These are phyloP conservation scores for Symbiodinium pilosum DNA, from an alignment of 73 alveolate genomes.

Conservation along the genomic window DNA sequence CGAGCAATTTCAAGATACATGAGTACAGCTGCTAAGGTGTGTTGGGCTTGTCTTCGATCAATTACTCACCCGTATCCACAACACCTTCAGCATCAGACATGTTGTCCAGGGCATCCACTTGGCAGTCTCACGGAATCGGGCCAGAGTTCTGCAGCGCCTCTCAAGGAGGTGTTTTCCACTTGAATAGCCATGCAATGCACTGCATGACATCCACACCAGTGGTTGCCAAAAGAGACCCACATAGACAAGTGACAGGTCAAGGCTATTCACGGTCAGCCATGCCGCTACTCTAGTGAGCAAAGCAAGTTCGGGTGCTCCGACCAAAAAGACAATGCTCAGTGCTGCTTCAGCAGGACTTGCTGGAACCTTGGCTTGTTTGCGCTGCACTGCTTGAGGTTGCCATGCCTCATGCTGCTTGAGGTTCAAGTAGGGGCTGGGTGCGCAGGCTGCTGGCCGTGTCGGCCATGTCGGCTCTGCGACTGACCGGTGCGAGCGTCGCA, in stretches of 20 bases:
- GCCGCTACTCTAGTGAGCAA: not conserved
- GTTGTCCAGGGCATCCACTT: not conserved
- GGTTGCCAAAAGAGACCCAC: too few species aligned
- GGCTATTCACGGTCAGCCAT: not conserved
- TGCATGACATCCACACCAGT: too few species aligned
- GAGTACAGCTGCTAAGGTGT: too few species aligned
- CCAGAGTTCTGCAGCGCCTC: not conserved
- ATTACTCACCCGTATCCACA: too few species aligned
- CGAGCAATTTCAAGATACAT: too few species aligned
- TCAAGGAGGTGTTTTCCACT: not conserved
- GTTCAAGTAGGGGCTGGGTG: too few species aligned
- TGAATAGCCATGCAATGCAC: not conserved
- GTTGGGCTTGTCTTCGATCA: too few species aligned
- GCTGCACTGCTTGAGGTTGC: not conserved
- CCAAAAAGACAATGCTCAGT: not conserved
- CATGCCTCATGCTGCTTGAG: not conserved
- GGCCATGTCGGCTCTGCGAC: too few species aligned
- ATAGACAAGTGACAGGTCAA: too few species aligned
- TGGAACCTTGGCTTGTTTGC: not conserved
- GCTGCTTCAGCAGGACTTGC: not conserved
- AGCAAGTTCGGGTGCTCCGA: not conserved
- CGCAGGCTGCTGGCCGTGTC: too few species aligned
- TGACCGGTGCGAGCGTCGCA: too few species aligned
- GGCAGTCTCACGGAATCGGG: not conserved
- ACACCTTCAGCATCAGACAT: too few species aligned